Evolutionary conservation across 2,329 filamentous ascomycete genomes (phyloP), one percentile per base, ranked within the genome.

Genomic region (Pseudogymnoascus sp.): DNA sequence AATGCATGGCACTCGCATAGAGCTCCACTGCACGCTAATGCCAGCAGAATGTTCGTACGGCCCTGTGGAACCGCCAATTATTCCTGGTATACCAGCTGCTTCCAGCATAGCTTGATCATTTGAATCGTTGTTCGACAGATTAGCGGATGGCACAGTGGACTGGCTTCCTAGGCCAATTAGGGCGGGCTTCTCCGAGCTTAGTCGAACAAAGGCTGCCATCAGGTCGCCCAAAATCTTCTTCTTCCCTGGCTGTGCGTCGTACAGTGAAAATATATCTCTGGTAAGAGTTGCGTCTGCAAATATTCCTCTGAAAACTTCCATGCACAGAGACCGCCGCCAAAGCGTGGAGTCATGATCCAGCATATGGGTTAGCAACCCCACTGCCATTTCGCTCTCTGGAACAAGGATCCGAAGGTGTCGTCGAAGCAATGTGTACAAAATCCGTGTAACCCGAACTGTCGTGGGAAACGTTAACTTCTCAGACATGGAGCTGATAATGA

Each of bases 1-100:
- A 66, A 97, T 91, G 71, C 91, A 96, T 4, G 92, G 89, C 10
- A 92, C 89, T 60, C 91, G 85, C 66, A 96, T 84, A 11, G 88
- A 84, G 74, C 95, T 99, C 92, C 92, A 97, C 71, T 96, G 90
- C 3, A 84, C 86, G 75, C 92, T 96, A 71, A 99, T 93, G 7
- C 91, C 92, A 0, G 85, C 86, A 67, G 83, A 89, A 25, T 83
- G 81, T 25, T 88, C 87, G 63, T 88, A 86, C 0, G 86, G 81
- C 14, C 85, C 82, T 36, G 89, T 83, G 6, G 88, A 84, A 42
- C 88, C 84, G 63, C 89, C 86, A 71, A 97, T 96, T 25, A 96
- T 90, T 59, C 93, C 93, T 34, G 90, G 87, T 66, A 97, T 86
- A 53, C 91, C 91, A 62, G 89, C 91, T 25, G 92, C 90, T 75